Evolutionary conservation across 495 filamentous ascomycete species (phyloP).

Genomic region (Friedmanniomyces simplex): DNA sequence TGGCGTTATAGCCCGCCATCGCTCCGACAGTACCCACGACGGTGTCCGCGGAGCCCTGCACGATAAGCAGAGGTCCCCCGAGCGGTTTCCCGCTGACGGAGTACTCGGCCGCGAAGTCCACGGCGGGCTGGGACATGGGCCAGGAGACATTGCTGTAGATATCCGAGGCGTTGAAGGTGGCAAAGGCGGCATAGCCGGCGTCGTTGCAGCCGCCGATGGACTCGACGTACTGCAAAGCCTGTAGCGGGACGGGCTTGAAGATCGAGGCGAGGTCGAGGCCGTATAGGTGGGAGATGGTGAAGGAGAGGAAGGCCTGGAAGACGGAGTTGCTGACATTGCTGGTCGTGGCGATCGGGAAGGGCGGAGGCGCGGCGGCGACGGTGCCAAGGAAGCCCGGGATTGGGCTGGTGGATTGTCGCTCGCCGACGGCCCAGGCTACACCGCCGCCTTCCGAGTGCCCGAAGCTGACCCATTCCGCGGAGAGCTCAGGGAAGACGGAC

Average conservation of each 20-base stretch:
- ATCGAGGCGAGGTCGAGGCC: constrained; percentile 3
- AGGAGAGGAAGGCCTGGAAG: constrained; percentile 4
- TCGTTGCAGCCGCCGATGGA: constrained; percentile 5
- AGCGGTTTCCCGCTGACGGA: constrained; percentile 20
- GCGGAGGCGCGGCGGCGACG: constrained; percentile 31
- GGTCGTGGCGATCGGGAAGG: background rate
- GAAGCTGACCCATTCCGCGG: constrained; percentile 32
- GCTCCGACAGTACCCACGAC: constrained; percentile 24
- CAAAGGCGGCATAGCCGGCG: constrained; percentile 3
- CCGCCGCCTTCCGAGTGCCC: constrained; percentile 44
- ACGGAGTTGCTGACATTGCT: background rate
- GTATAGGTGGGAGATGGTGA: constrained; percentile 4
- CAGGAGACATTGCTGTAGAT: constrained; percentile 5
- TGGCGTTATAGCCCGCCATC: constrained; percentile 26
- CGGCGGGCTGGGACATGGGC: background rate
- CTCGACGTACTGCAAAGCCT: background rate
- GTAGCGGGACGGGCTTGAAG: constrained; percentile 1
- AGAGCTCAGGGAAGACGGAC: constrained; percentile 30
- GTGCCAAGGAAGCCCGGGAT: constrained; percentile 34
- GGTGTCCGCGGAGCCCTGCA: constrained; percentile 34
- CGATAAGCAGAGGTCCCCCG: constrained; percentile 36
- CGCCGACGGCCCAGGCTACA: constrained; percentile 36
- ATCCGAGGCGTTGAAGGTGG: background rate
- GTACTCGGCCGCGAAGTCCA: background rate
- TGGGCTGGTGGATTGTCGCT: constrained; percentile 24